Conservation (phyloP, 129 eudicot genomes). For the Flaveria linearis region DNA sequence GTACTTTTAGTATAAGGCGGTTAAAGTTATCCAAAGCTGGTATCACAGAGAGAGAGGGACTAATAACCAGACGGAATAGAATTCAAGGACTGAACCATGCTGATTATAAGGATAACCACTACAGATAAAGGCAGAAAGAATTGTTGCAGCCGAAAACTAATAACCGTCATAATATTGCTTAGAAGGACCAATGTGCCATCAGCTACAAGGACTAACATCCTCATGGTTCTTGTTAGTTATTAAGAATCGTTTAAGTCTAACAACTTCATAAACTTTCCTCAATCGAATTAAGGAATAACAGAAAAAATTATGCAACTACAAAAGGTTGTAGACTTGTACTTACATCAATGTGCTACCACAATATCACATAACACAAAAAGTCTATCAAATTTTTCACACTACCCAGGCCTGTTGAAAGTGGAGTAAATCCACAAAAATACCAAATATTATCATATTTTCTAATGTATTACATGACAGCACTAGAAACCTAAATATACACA, state of each 20-base stretch:
- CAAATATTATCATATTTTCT: slow-evolving; percentile 14
- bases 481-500: slow-evolving; percentile 3
- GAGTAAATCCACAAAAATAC: slow-evolving; percentile 7
- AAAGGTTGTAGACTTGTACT: not conserved
- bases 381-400: too few species aligned
- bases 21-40: not conserved
- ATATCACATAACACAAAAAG: too few species aligned
- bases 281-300: not conserved
- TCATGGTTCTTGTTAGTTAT: not conserved
- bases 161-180: not conserved
- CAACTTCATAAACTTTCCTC: not conserved
- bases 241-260: not conserved
- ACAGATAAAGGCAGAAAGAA: not conserved
- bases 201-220: not conserved
- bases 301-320: not conserved
- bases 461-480: slow-evolving; percentile 13
- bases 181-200: not conserved
- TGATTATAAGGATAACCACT: not conserved
- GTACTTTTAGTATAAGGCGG: not conserved
- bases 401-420: too few species aligned
- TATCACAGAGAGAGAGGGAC: not conserved
- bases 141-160: not conserved
- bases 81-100: not conserved
- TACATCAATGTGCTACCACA: not conserved
- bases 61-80: not conserved